phyloP scores from a whole-genome alignment of 768 basidiomycete genomes.

The Agaricus sinodeliciosus region DNA sequence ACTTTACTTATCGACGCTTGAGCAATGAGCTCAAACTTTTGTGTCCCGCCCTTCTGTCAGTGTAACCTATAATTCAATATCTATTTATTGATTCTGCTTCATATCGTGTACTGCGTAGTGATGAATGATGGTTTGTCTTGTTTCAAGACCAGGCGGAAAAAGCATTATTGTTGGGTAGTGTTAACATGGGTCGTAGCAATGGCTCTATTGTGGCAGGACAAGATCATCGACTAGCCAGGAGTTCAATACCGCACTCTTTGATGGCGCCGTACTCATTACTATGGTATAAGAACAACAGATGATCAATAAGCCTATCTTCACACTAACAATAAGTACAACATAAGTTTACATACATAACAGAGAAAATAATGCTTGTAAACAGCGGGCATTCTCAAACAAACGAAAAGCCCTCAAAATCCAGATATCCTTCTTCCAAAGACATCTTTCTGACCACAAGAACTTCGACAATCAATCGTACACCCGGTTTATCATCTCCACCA shows the following conservation, averaged over 20 bases:
- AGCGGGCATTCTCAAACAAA: background rate
- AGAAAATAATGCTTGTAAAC: too few relatives aligned
- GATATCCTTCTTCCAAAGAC: conserved; percentile 66
- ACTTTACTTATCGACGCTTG: conserved; percentile 8
- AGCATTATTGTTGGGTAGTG: conserved; percentile 9
- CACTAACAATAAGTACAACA: too few relatives aligned
- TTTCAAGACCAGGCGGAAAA: background rate
- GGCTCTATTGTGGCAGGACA: conserved; percentile 51
- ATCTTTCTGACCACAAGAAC: conserved; percentile 75
- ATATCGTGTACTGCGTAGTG: too few relatives aligned
- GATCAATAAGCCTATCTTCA: too few relatives aligned
- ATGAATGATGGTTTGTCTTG: too few relatives aligned
- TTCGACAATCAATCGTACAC: conserved; percentile 68
- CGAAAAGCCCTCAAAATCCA: conserved; percentile 65
- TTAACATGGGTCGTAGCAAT: conserved; percentile 17
- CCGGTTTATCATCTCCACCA: conserved; percentile 23
- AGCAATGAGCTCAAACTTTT: background rate
- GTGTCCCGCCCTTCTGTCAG: background rate
- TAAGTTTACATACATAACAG: too few relatives aligned
- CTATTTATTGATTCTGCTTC: background rate
- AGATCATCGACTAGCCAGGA: conserved; percentile 53
- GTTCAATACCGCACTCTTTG: too few relatives aligned
- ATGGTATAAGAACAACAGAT: too few relatives aligned
- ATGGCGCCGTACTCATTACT: conserved; percentile 43
- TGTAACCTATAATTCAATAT: background rate